Evolutionary conservation across 2,329 filamentous ascomycete genomes (phyloP).

Genomic region (Beauveria australis): DNA sequence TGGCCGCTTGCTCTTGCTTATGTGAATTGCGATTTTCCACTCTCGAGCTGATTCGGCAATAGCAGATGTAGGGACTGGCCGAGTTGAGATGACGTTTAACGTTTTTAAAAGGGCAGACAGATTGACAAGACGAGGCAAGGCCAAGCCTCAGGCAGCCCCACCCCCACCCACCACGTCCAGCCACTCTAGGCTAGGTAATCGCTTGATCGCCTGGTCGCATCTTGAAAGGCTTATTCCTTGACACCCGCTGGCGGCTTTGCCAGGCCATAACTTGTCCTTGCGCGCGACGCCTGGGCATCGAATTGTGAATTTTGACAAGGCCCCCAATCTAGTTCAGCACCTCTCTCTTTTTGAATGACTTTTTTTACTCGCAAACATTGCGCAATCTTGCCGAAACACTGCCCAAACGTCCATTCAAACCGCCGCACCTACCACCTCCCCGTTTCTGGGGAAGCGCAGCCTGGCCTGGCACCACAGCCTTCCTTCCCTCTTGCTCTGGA

Average conservation of each 20-base stretch:
- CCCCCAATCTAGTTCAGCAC: no score
- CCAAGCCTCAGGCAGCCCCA: neutral
- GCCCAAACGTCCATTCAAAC: neutral
- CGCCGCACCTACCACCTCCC: neutral
- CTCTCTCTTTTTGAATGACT: no score
- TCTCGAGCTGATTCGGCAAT: no score
- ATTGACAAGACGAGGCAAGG: neutral
- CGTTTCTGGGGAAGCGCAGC: neutral
- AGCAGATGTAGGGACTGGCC: neutral
- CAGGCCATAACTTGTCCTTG: no score
- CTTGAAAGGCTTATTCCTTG: no score
- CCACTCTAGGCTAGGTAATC: neutral
- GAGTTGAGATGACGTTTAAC: neutral
- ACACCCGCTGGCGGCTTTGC: no score
- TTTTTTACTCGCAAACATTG: neutral
- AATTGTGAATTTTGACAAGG: no score
- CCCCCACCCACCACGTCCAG: neutral
- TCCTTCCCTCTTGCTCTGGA: neutral
- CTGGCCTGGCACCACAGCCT: neutral
- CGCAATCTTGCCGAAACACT: neutral
- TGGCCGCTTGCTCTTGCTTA: neutral
- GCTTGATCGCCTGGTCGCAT: no score
- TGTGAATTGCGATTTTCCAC: neutral
- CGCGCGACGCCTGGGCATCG: no score
- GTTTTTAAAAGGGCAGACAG: neutral